A percentile compares a stretch with the other conserved stretches of the same genome.
Evolutionary conservation across 2,329 filamentous ascomycete species (phyloP).

Genomic region (Apiospora sp.): DNA sequence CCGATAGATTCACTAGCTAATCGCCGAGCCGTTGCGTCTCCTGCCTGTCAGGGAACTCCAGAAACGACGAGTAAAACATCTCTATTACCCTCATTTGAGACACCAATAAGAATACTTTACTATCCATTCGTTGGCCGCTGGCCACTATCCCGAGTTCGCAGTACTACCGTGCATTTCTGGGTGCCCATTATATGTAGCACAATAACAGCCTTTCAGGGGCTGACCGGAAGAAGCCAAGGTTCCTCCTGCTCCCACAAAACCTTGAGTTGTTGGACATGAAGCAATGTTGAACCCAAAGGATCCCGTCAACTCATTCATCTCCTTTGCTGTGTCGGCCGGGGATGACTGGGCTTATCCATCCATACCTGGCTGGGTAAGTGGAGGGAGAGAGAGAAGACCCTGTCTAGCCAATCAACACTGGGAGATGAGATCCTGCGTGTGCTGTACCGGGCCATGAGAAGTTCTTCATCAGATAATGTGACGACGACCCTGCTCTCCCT

Average conservation of each 20-base stretch:
- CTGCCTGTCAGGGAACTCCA: slow-evolving; percentile 8
- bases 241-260: slow-evolving; percentile 12
- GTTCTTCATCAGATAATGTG: slow-evolving; percentile 3
- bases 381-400: not conserved
- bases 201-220: slow-evolving; percentile 3
- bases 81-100: slow-evolving; percentile 7
- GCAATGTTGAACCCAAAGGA: slow-evolving; percentile 19
- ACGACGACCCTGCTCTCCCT: not conserved
- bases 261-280: slow-evolving; percentile 1
- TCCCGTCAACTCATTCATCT: slow-evolving; percentile 18
- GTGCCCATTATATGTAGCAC: slow-evolving; percentile 7
- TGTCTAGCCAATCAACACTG: not conserved
- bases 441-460: not conserved
- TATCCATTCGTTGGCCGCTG: not conserved
- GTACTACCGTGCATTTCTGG: not conserved
- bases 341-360: slow-evolving; percentile 12
- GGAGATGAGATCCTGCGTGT: slow-evolving; percentile 8
- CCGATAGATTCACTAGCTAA: slow-evolving; percentile 17
- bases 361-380: not conserved
- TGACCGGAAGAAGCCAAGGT: not conserved
- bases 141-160: not conserved
- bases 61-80: slow-evolving; percentile 7
- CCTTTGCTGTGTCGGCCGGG: slow-evolving; percentile 1
- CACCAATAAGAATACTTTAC: slow-evolving; percentile 1
- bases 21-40: slow-evolving; percentile 16